Evolutionary conservation across 1,284 basidiomycete species (phyloP), one percentile per base, ranked within the genome.

Genomic region (Ceratobasidium sp.): DNA sequence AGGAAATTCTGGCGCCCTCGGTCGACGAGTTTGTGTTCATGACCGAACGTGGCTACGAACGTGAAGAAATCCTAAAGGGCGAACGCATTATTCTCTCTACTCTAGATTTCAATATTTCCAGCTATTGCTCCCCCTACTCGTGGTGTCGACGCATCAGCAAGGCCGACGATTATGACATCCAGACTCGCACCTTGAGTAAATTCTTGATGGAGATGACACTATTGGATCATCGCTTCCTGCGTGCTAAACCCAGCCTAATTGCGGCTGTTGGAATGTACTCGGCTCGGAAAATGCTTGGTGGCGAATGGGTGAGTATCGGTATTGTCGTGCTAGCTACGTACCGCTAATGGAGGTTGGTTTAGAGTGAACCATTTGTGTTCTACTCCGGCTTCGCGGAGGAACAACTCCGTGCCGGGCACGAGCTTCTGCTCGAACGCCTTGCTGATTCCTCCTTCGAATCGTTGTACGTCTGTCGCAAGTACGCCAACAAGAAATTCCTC

Each of bases 211-310:
- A 99, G 82, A 92, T 97, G 59, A 97, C 95, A 8, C 84, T 99
- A 66, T 84, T 99, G 73, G 96, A 99, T 80, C 83, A 97, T 79
- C 89, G 93, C 53, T 99, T 99, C 86, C 81, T 99, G 78, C 86
- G 94, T 63, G 95, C 92, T 73, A 96, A 96, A 81, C 96, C 96
- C 0, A 95, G 92, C 80, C 86, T 98, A 79, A 85, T 98, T 63
- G 97, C 97, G n/a, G 97, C 96, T 12, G 89, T 99, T 71, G 94
- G 95, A 66, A 99, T 99, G 97, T 99, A 96, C 85, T 90, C 91
- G 74, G 90, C 96, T 60, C 87, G 95, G 77, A 87, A 83, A 82
- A 97, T 98, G 96, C 82, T 97, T 76, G 92, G 91, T 62, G 92
- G 92, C 76, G 89, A 92, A 80, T 98, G 95, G 95, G 95, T 96